Evolutionary conservation across 345 rosid genomes (phyloP).

Genomic region (Gossypium australe): DNA sequence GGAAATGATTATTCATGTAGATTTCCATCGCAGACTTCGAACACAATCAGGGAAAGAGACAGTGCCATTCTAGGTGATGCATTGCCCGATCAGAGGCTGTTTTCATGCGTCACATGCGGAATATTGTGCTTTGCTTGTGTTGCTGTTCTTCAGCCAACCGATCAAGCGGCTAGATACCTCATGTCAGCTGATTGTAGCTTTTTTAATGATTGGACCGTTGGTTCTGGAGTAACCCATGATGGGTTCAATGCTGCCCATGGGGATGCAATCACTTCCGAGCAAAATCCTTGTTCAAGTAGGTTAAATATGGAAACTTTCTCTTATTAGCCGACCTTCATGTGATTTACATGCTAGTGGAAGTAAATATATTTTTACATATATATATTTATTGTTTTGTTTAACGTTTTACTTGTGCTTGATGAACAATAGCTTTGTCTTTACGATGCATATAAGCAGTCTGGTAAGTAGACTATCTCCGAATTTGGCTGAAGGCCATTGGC

Average conservation of each 20-base stretch:
- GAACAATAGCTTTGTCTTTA: neutral
- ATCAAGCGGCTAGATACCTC: constrained; percentile 74
- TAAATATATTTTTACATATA: neutral
- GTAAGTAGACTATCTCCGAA: neutral
- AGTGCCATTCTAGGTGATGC: constrained; percentile 35
- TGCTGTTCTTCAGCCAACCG: constrained; percentile 81
- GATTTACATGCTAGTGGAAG: neutral
- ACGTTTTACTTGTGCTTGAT: neutral
- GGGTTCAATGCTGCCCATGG: constrained; percentile 23
- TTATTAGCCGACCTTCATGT: neutral
- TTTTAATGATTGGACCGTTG: constrained; percentile 75
- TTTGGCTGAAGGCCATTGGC: neutral
- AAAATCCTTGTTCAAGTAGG: constrained; percentile 42
- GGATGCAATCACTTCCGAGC: constrained; percentile 26
- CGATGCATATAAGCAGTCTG: neutral
- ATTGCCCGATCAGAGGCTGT: constrained; percentile 81
- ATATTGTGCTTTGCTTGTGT: constrained; percentile 78
- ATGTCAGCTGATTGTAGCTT: constrained; percentile 92
- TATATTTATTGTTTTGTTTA: neutral
- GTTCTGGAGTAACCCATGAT: constrained; percentile 43
- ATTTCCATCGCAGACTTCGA: constrained; percentile 5
- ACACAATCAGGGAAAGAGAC: constrained; percentile 26
- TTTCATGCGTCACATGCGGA: constrained; percentile 92
- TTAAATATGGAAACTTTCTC: constrained; percentile 14
- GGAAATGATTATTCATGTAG: constrained; percentile 27